Conservation (phyloP, 495 filamentous ascomycete genomes). For the Podospora pseudoanserina region DNA sequence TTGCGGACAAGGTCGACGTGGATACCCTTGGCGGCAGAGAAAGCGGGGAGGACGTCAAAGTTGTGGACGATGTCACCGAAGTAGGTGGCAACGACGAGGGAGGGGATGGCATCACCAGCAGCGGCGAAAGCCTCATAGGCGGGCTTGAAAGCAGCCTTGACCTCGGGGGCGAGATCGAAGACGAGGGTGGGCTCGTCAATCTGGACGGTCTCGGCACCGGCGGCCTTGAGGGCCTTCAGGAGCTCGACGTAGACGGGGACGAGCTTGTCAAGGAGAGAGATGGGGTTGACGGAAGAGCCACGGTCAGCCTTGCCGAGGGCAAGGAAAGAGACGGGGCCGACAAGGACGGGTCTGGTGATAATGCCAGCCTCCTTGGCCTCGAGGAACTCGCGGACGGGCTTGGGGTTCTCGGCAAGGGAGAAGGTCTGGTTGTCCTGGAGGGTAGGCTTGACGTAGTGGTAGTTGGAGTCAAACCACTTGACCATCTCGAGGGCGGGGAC, state of each 20-base stretch:
- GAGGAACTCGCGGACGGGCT: conserved; percentile 88
- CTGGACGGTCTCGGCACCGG: conserved; percentile 91
- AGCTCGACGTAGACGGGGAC: conserved; percentile 90
- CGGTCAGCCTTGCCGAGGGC: conserved; percentile 95
- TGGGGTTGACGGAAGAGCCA: conserved; percentile 84
- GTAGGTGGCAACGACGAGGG: conserved; percentile 87
- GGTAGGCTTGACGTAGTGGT: conserved; percentile 99
- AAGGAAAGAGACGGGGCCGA: conserved; percentile 96
- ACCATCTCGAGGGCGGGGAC: conserved; percentile 97
- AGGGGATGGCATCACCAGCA: conserved; percentile 72
- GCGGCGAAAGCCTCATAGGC: conserved; percentile 83
- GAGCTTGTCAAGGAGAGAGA: conserved; percentile 85
- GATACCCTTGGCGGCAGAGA: conserved; percentile 66
- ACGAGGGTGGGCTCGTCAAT: conserved; percentile 97
- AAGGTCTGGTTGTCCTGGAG: conserved; percentile 94
- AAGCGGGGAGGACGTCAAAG: conserved; percentile 73
- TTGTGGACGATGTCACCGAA: conserved; percentile 99
- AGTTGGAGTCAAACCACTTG: conserved; percentile 99
- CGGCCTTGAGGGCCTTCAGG: conserved; percentile 84
- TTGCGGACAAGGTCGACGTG: conserved; percentile 96
- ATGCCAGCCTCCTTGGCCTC: conserved; percentile 97
- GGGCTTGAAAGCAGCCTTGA: conserved; percentile 96
- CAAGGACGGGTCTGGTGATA: conserved; percentile 83
- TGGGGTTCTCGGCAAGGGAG: conserved; percentile 79
- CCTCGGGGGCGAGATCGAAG: conserved; percentile 79